phyloP scores from a whole-genome alignment of 805 yeast genomes.

The Spathaspora boniae region DNA sequence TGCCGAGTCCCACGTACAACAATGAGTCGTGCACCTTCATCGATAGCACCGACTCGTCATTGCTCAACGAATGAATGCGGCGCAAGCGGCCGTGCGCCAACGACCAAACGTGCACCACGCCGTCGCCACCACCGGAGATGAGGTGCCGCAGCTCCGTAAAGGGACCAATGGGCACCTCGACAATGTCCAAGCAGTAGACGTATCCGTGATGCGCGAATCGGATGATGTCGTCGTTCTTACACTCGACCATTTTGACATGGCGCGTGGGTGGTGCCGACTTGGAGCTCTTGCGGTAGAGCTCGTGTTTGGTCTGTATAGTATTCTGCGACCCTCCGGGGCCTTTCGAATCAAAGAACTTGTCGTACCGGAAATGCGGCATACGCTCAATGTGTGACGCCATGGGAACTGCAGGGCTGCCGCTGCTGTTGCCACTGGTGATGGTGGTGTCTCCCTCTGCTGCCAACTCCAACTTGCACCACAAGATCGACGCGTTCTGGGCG shows the following conservation, averaged over 20 bases:
- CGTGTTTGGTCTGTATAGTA: conserved; percentile 25
- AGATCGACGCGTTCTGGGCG: conserved; percentile 85
- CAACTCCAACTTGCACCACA: conserved; percentile 52
- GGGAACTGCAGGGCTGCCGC: background rate
- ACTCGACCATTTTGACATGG: conserved; percentile 47
- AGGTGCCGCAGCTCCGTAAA: conserved; percentile 18
- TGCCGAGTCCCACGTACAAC: conserved; percentile 77
- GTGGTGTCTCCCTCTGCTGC: conserved; percentile 2
- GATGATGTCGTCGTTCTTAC: conserved; percentile 62
- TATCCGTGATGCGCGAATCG: conserved; percentile 91
- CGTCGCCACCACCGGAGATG: conserved; percentile 83
- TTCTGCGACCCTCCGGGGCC: conserved; percentile 70
- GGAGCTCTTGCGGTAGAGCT: conserved; percentile 15
- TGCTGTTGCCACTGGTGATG: conserved; percentile 3
- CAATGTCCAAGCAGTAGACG: conserved; percentile 62
- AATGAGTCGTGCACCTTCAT: conserved; percentile 62
- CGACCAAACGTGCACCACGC: conserved; percentile 78
- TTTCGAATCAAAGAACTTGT: conserved; percentile 83
- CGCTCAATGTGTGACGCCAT: conserved; percentile 20
- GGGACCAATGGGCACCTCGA: conserved; percentile 18
- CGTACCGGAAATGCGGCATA: conserved; percentile 62
- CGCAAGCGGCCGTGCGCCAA: conserved; percentile 12
- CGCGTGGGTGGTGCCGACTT: conserved; percentile 11
- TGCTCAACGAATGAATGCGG: conserved; percentile 44
- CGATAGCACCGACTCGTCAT: conserved; percentile 69